A percentile compares a stretch with the other conserved stretches of the same genome.
These are phyloP conservation scores for Ophiostoma perfectum DNA, from an alignment of 2,329 filamentous ascomycete species.

Conservation along the genomic window DNA sequence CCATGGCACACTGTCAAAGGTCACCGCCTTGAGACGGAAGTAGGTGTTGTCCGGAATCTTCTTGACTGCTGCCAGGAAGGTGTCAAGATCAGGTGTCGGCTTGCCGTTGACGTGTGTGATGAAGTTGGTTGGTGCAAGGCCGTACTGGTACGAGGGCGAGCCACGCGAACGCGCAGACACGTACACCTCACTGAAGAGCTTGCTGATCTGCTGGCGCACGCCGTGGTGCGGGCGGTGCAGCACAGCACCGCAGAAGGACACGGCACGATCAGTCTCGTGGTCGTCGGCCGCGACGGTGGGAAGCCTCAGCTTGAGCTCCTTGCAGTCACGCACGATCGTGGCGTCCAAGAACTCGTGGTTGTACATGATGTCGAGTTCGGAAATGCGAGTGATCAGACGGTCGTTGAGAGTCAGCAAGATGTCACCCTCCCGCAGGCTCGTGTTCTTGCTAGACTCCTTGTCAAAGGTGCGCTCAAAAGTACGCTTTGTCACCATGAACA, in stretches of 20 bases:
- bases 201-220: constrained; percentile 93
- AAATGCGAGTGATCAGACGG: constrained; percentile 86
- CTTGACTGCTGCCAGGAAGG: constrained; percentile 74
- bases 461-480: constrained; percentile 52
- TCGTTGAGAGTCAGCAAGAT: constrained; percentile 86
- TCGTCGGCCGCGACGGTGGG: constrained; percentile 84
- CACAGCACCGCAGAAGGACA: constrained; percentile 92
- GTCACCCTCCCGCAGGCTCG: constrained; percentile 78
- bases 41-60: constrained; percentile 96
- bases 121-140: constrained; percentile 92
- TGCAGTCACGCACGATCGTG: constrained; percentile 76
- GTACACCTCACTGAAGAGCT: constrained; percentile 93
- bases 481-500: constrained; percentile 94
- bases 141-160: constrained; percentile 82
- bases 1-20: constrained; percentile 97
- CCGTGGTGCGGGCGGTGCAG: constrained; percentile 92
- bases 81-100: constrained; percentile 72
- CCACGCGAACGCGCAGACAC: constrained; percentile 81
- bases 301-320: constrained; percentile 70
- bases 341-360: constrained; percentile 76
- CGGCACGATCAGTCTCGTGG: constrained; percentile 84
- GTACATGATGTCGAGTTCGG: constrained; percentile 96
- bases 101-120: constrained; percentile 92
- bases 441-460: constrained; percentile 32
- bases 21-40: constrained; percentile 94